Evolutionary conservation across 2,329 filamentous ascomycete genomes (phyloP), one percentile per base, ranked within the genome.

Genomic region (Trichoderma citrinoviride): DNA sequence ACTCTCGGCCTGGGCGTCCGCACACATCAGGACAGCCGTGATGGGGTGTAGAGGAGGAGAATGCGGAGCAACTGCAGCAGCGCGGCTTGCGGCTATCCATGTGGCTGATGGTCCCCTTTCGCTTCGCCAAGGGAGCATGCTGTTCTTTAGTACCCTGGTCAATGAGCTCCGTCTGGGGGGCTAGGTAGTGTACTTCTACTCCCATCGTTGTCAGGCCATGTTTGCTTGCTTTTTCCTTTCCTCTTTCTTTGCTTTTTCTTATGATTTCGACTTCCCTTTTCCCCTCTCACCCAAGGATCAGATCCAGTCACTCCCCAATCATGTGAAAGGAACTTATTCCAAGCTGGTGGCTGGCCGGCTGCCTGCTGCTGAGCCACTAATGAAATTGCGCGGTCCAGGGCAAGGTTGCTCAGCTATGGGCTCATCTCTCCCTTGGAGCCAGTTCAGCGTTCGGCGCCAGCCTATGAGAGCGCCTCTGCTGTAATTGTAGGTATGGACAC

Each of bases 321-420:
- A 62, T 62, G 58, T 62, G 25, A 54, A 33, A 27, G 19, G 25
- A 53, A n/a, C 27, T 37, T 58, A 25, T 44, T 27, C 12, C 49
- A 21, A 46, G 58, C 58, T 46, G 58, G 25, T 54, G 58, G 58
- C 58, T 46, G 40, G 58, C 58, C 37, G 40, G 49, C 49, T 25
- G 29, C 5, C 29, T 33, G 49, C 47, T 25, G 58, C 58, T 62
- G 19, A 37, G 25, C 58, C 49, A 33, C 58, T 54, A 62, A 62
- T 61, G 58, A 62, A 62, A 62, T 62, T 62, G 58, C 58, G 19
- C 23, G 14, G 58, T 33, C 58, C 49, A 37, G 58, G 47, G 40
- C 49, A 27, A 37, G 58, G 58, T 40, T 54, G 58, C 49, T 62
- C 37, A 62, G 58, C 49, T 53, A 46, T 54, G 58, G 58, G 47